Evolutionary conservation across 192 early-diverging fungal species (phyloP).

Genomic region (Podila verticillata): DNA sequence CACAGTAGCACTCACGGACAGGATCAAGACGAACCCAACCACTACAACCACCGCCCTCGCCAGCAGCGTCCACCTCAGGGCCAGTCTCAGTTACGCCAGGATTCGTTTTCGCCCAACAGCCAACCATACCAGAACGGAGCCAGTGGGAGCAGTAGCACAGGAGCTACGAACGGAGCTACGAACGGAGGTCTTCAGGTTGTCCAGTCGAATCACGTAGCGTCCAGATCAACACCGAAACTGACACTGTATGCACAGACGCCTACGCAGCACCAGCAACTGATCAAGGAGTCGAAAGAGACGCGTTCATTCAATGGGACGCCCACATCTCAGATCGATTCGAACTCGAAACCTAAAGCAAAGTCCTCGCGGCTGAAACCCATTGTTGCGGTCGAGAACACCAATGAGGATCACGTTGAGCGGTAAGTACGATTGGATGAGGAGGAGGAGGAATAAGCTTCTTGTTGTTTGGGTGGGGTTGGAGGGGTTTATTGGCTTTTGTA

Average conservation of each 20-base stretch:
- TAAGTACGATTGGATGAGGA: constrained; percentile 2
- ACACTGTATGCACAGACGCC: constrained; percentile 27
- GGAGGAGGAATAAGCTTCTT: neutral
- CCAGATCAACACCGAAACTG: constrained; percentile 42
- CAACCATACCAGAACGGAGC: neutral
- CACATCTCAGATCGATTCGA: constrained; percentile 32
- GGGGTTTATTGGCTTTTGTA: neutral
- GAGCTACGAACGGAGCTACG: neutral
- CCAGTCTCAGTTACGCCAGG: neutral
- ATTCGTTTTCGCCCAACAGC: neutral
- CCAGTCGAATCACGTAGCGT: constrained; percentile 31
- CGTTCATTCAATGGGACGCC: constrained; percentile 38
- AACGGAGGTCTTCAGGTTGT: constrained; percentile 11
- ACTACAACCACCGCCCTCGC: neutral
- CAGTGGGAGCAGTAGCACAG: neutral
- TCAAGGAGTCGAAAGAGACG: constrained; percentile 44
- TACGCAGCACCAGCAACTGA: constrained; percentile 23
- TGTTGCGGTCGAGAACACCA: constrained; percentile 19
- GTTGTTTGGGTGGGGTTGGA: neutral
- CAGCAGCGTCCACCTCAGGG: constrained; percentile 1
- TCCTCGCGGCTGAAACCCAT: constrained; percentile 40
- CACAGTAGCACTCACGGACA: neutral
- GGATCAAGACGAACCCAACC: neutral
- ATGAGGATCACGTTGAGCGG: constrained; percentile 48
- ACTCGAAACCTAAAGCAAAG: constrained; percentile 45